Evolutionary conservation across 2,329 filamentous ascomycete species (phyloP).

Genomic region (Aspergillus fructus): DNA sequence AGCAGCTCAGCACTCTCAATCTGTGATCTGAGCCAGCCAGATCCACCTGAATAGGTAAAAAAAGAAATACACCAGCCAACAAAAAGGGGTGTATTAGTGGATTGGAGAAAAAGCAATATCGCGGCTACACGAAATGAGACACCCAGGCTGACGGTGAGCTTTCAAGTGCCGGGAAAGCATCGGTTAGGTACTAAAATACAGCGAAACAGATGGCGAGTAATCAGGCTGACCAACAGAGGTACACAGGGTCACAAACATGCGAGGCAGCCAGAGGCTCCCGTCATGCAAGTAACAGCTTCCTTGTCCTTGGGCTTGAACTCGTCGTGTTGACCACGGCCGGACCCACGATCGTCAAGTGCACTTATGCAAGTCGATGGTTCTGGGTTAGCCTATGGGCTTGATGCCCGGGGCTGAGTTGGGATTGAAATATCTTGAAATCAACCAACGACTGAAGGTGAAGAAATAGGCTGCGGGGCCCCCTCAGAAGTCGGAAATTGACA

Average conservation of each 20-base stretch:
- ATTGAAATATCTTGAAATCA: background rate
- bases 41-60: slow-evolving; percentile 21
- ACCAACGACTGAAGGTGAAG: slow-evolving; percentile 10
- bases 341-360: slow-evolving; percentile 31
- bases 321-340: slow-evolving; percentile 11
- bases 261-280: slow-evolving; percentile 14
- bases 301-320: slow-evolving; percentile 14
- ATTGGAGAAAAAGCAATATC: slow-evolving; percentile 13
- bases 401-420: slow-evolving; percentile 23
- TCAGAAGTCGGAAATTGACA: slow-evolving; percentile 10
- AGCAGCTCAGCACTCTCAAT: slow-evolving; percentile 4
- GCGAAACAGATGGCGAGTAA: slow-evolving; percentile 1
- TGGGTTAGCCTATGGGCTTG: slow-evolving; percentile 24
- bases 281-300: slow-evolving; percentile 15
- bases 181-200: slow-evolving; percentile 2
- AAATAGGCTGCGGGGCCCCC: slow-evolving; percentile 7
- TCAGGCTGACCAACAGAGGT: slow-evolving; percentile 1
- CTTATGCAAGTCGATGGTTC: slow-evolving; percentile 34
- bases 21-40: slow-evolving; percentile 31
- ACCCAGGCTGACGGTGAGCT: slow-evolving; percentile 15
- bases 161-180: slow-evolving; percentile 14
- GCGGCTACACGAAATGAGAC: slow-evolving; percentile 3
- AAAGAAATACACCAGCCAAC: slow-evolving; percentile 21
- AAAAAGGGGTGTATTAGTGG: slow-evolving; percentile 17
- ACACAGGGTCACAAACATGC: slow-evolving; percentile 10